A percentile compares a stretch with the other conserved stretches of the same genome.
Conservation (phyloP, 306 rosid genomes). For the Neltuma alba region DNA sequence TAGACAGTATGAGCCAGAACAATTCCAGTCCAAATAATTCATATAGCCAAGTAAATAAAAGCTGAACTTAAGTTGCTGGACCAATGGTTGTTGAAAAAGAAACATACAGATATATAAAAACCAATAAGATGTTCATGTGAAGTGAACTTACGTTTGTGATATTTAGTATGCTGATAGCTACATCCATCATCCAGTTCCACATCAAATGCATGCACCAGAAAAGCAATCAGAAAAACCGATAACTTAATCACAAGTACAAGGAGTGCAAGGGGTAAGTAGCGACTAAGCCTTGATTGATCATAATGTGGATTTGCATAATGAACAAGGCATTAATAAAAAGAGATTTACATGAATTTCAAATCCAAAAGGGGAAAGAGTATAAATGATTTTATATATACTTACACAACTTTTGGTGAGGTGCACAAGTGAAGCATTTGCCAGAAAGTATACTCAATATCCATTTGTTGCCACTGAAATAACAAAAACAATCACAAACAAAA, state of each 20-base stretch:
- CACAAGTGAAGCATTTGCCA: constrained; percentile 99
- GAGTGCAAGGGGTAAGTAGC: background rate
- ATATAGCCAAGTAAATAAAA: constrained; percentile 30
- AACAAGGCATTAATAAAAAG: constrained; percentile 5
- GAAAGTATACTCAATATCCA: constrained; percentile 97
- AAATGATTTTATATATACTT: constrained; percentile 44
- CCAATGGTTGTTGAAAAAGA: constrained; percentile 19
- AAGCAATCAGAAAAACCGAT: constrained; percentile 33
- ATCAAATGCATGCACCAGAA: constrained; percentile 45
- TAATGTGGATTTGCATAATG: background rate
- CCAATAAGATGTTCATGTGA: constrained; percentile 31
- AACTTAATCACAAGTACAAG: constrained; percentile 27
- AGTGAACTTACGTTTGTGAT: constrained; percentile 93
- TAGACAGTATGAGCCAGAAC: background rate
- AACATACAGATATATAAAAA: constrained; percentile 13
- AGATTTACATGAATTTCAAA: constrained; percentile 6
- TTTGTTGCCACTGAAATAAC: constrained; percentile 92
- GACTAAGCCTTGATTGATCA: constrained; percentile 6
- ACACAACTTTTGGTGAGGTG: constrained; percentile 98
- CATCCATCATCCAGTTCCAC: constrained; percentile 55
- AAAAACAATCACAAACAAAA: constrained; percentile 9
- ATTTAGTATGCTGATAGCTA: constrained; percentile 99
- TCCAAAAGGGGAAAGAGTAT: constrained; percentile 13
- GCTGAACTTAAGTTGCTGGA: constrained; percentile 15
- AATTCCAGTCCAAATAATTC: background rate